These are phyloP conservation scores for Pseudozyma sp. DNA, from an alignment of 1,284 basidiomycete genomes.

Conservation along the genomic window DNA sequence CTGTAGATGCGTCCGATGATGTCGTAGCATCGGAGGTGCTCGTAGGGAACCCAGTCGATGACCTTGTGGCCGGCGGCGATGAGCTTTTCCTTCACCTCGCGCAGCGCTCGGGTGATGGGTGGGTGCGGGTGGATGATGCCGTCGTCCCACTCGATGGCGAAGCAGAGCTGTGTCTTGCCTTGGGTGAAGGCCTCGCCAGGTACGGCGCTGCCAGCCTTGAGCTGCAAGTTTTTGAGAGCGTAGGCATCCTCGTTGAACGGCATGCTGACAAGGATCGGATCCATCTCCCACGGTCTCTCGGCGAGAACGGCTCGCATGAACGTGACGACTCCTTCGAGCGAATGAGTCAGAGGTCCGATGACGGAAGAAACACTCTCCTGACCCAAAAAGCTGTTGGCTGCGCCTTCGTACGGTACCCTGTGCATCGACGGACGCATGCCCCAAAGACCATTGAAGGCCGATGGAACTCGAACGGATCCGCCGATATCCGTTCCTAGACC, in stretches of 20 bases:
- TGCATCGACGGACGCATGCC: slow-evolving; percentile 81
- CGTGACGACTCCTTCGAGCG: slow-evolving; percentile 74
- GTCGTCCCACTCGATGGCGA: slow-evolving; percentile 65
- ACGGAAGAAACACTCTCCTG: slow-evolving; percentile 79
- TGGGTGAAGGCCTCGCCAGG: slow-evolving; percentile 1
- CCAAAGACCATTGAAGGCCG: slow-evolving; percentile 83
- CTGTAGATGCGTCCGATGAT: slow-evolving; percentile 55
- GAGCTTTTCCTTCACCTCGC: slow-evolving; percentile 58
- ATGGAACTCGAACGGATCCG: slow-evolving; percentile 77
- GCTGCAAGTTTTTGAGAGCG: slow-evolving; percentile 29
- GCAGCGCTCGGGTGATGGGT: slow-evolving; percentile 68
- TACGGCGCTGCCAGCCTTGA: slow-evolving; percentile 23
- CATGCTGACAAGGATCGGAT: slow-evolving; percentile 66
- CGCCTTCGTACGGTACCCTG: slow-evolving; percentile 77
- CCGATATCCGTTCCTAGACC: slow-evolving; percentile 82
- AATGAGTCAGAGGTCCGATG: slow-evolving; percentile 77
- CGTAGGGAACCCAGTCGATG: slow-evolving; percentile 36
- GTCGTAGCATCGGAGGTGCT: slow-evolving; percentile 56
- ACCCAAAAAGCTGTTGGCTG: slow-evolving; percentile 70
- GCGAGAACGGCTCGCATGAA: slow-evolving; percentile 76
- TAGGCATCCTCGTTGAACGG: slow-evolving; percentile 46
- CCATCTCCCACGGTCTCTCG: slow-evolving; percentile 76
- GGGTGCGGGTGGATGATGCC: slow-evolving; percentile 68
- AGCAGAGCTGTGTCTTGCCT: slow-evolving; percentile 23
- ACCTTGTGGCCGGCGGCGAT: slow-evolving; percentile 53